phyloP scores from a whole-genome alignment of 179 eudicot genomes.

The Vitellaria paradoxa region DNA sequence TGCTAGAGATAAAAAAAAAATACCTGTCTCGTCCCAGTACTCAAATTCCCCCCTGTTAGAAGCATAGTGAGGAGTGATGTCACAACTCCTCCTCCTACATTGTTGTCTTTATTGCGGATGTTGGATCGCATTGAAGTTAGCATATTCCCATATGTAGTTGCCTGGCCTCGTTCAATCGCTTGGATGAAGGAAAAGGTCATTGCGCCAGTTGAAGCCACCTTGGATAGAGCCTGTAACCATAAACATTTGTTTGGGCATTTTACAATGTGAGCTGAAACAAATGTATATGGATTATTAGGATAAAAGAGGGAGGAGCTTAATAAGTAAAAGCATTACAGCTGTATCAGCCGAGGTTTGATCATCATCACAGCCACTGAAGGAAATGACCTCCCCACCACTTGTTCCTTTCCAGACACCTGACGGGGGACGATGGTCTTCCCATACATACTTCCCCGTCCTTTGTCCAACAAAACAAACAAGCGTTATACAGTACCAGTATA shows the following conservation, averaged over 20 bases:
- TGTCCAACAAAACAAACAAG: slow-evolving; percentile 7
- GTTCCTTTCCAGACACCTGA: slow-evolving; percentile 95
- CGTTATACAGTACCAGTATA: no score
- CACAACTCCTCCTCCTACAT: slow-evolving; percentile 52
- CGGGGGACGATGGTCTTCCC: slow-evolving; percentile 98
- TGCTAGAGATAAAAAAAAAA: neutral
- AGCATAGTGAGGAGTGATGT: slow-evolving; percentile 84
- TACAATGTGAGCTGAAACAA: neutral
- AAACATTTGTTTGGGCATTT: slow-evolving; percentile 1
- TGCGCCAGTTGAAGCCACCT: slow-evolving; percentile 87
- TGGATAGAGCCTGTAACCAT: slow-evolving; percentile 69
- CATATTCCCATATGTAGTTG: slow-evolving; percentile 80
- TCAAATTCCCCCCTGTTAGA: slow-evolving; percentile 68
- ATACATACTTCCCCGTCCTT: slow-evolving; percentile 77
- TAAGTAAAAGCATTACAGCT: slow-evolving; percentile 38
- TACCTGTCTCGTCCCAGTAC: slow-evolving; percentile 79
- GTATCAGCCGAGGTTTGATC: slow-evolving; percentile 97
- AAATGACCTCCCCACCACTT: slow-evolving; percentile 88
- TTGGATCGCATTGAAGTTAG: slow-evolving; percentile 78
- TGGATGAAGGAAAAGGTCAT: slow-evolving; percentile 94
- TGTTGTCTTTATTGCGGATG: slow-evolving; percentile 47
- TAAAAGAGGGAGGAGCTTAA: slow-evolving; percentile 1
- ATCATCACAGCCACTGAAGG: slow-evolving; percentile 98
- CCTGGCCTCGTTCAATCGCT: slow-evolving; percentile 85
- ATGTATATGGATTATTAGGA: neutral